Percentiles rank a stretch among this genome's conserved stretches.
Conservation (phyloP, 495 filamentous ascomycete genomes). For the Penicillium pancosmium region DNA sequence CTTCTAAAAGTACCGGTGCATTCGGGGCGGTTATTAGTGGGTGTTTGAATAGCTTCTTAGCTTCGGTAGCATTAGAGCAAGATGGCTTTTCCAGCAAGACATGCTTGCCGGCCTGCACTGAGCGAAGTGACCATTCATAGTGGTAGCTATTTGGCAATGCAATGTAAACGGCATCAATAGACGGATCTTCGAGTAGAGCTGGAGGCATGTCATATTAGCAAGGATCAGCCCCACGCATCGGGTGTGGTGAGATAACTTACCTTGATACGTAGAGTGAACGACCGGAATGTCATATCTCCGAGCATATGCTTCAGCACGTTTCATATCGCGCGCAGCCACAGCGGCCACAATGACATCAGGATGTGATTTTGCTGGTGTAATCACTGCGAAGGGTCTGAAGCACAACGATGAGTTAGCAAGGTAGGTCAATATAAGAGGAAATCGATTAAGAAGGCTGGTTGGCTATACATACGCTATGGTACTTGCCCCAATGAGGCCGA, state of each 20-base stretch:
- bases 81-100: conserved; percentile 55
- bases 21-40: conserved; percentile 26
- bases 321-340: conserved; percentile 59
- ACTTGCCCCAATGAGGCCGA: conserved; percentile 37
- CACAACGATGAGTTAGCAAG: not conserved
- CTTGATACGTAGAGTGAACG: conserved; percentile 51
- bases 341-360: conserved; percentile 60
- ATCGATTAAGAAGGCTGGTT: not conserved
- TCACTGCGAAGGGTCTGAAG: conserved; percentile 53
- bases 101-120: conserved; percentile 47
- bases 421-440: not conserved
- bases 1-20: conserved; percentile 58
- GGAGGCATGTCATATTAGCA: not conserved
- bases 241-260: conserved; percentile 21
- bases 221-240: not conserved
- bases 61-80: conserved; percentile 42
- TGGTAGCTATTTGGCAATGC: conserved; percentile 52
- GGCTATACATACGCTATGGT: conserved; percentile 27
- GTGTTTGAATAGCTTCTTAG: conserved; percentile 36
- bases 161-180: conserved; percentile 52
- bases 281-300: conserved; percentile 59
- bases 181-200: conserved; percentile 43
- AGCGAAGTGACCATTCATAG: conserved; percentile 46
- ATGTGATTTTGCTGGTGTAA: conserved; percentile 59
- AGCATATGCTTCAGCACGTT: conserved; percentile 57